Evolutionary conservation across 805 yeast species (phyloP).

Genomic region (Pichia rugopelliculosa): DNA sequence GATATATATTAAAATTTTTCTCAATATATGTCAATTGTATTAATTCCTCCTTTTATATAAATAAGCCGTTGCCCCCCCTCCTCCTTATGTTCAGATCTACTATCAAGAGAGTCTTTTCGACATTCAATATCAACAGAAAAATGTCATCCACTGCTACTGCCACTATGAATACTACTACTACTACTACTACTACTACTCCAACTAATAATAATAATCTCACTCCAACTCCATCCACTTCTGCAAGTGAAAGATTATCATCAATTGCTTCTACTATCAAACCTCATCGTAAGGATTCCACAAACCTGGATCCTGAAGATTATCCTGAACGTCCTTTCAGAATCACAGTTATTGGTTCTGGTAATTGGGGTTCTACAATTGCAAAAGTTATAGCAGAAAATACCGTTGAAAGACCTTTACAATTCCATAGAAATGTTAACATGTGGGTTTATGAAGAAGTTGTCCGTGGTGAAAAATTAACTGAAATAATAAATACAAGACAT

Average conservation of each 20-base stretch:
- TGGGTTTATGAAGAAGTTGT: conserved; percentile 92
- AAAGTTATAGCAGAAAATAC: conserved; percentile 90
- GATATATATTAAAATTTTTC: background rate
- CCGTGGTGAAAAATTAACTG: conserved; percentile 75
- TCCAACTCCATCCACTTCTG: too few species aligned
- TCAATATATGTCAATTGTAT: background rate
- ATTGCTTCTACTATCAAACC: conserved; percentile 18
- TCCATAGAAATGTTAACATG: conserved; percentile 75
- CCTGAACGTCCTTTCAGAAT: conserved; percentile 40
- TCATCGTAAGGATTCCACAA: conserved; percentile 13
- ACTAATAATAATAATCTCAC: too few species aligned
- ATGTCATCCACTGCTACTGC: too few species aligned
- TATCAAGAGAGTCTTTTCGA: background rate
- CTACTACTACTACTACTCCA: background rate
- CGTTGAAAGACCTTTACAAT: conserved; percentile 60
- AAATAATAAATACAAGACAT: conserved; percentile 81
- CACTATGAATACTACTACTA: background rate
- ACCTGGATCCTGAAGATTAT: conserved; percentile 15
- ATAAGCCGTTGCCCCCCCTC: background rate
- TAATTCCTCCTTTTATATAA: background rate
- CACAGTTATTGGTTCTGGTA: conserved; percentile 90
- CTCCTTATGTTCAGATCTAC: background rate
- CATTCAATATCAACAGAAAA: background rate
- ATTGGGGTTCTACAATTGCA: conserved; percentile 98
- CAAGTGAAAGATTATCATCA: conserved; percentile 21